A percentile compares a stretch with the other conserved stretches of the same genome.
phyloP scores from a whole-genome alignment of 2,329 filamentous ascomycete genomes.

The Paecilomyces sp. region DNA sequence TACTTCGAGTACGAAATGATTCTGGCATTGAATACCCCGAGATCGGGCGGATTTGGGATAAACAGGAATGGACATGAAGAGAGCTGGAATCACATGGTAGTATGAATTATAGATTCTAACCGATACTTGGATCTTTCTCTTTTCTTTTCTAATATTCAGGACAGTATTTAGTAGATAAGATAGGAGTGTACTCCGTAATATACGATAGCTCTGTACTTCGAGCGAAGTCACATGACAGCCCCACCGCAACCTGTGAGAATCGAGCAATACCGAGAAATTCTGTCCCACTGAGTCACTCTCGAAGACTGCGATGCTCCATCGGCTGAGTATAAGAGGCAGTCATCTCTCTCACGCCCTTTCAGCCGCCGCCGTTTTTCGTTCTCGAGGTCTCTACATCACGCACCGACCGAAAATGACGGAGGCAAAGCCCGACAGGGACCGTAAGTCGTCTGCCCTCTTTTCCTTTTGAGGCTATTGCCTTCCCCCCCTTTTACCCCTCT shows the following conservation, averaged over 20 bases:
- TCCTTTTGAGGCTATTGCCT: conserved; percentile 4
- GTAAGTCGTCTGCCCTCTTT: neutral
- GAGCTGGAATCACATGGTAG: no score
- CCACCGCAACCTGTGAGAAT: neutral
- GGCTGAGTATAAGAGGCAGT: neutral
- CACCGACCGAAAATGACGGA: neutral
- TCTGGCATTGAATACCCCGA: no score
- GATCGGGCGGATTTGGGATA: no score
- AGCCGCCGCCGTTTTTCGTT: neutral
- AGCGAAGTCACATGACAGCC: neutral
- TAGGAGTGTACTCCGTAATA: no score
- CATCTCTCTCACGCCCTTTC: neutral
- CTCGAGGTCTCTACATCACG: neutral
- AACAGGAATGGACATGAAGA: no score
- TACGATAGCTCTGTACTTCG: neutral
- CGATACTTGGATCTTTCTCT: no score
- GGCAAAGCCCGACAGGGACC: neutral
- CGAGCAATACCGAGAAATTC: neutral
- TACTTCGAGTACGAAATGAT: no score
- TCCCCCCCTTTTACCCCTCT: conserved; percentile 2
- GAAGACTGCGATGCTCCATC: neutral
- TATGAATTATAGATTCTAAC: no score
- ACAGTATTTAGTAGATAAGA: no score
- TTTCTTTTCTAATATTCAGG: no score
- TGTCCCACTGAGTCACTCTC: neutral